These are phyloP conservation scores for Talaromyces stipitatus DNA, from an alignment of 495 filamentous ascomycete species.

Conservation along the genomic window DNA sequence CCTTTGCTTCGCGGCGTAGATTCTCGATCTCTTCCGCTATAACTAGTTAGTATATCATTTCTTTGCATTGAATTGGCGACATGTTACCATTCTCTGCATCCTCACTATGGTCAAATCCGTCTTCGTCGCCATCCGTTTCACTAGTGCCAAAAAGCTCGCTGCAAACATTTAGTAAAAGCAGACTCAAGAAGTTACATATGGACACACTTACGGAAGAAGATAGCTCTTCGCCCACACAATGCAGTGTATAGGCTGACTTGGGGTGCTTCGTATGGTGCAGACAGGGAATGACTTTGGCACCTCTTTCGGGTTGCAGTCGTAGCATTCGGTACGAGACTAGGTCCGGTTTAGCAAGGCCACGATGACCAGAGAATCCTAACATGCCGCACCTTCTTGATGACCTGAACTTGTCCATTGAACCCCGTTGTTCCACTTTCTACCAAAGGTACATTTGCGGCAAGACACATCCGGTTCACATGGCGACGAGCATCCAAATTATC, in stretches of 20 bases:
- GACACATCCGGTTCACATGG: constrained; percentile 96
- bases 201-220: constrained; percentile 60
- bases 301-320: constrained; percentile 87
- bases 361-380: neutral
- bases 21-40: constrained; percentile 78
- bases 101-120: constrained; percentile 65
- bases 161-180: constrained; percentile 11
- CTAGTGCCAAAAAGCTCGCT: constrained; percentile 86
- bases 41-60: constrained; percentile 14
- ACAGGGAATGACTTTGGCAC: constrained; percentile 87
- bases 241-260: constrained; percentile 93
- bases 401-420: constrained; percentile 96
- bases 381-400: constrained; percentile 67
- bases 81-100: constrained; percentile 71
- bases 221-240: constrained; percentile 99
- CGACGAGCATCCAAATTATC: constrained; percentile 92
- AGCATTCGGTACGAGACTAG: constrained; percentile 86
- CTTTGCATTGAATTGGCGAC: neutral
- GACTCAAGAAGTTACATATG: neutral
- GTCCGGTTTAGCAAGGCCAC: neutral
- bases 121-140: constrained; percentile 62
- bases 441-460: constrained; percentile 82
- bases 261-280: constrained; percentile 93
- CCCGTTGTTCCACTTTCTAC: constrained; percentile 97
- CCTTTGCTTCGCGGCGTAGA: constrained; percentile 71